A percentile compares a stretch with the other conserved stretches of the same genome.
Conservation (phyloP, 306 rosid species). For the Notholithocarpus densiflorus region DNA sequence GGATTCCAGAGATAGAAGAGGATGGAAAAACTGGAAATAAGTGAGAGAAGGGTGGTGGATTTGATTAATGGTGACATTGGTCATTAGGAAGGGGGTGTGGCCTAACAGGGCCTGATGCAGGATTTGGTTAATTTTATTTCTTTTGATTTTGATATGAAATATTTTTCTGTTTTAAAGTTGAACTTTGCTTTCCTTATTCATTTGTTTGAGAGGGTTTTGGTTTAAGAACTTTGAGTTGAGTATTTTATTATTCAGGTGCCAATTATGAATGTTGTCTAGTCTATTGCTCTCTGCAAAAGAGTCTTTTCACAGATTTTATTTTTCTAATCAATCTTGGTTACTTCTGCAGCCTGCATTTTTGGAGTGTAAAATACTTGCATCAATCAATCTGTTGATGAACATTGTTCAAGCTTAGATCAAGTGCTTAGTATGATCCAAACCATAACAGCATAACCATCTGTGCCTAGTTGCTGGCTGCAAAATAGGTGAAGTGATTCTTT, state of each 20-base stretch:
- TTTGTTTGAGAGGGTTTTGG: background rate
- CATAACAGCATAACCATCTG: slow-evolving; percentile 55
- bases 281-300: slow-evolving; percentile 9
- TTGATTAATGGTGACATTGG: slow-evolving; percentile 1
- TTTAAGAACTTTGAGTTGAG: background rate
- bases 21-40: background rate
- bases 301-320: background rate
- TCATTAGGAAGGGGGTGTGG: slow-evolving; percentile 15
- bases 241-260: slow-evolving; percentile 57
- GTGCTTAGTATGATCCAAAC: slow-evolving; percentile 96
- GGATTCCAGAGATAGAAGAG: slow-evolving; percentile 30
- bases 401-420: slow-evolving; percentile 72
- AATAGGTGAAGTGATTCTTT: slow-evolving; percentile 49
- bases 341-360: slow-evolving; percentile 65
- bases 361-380: slow-evolving; percentile 54
- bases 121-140: slow-evolving; percentile 3
- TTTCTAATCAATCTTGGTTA: slow-evolving; percentile 15
- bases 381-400: slow-evolving; percentile 94
- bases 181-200: background rate
- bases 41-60: slow-evolving; percentile 15
- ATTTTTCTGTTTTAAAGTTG: background rate
- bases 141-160: slow-evolving; percentile 8
- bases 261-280: slow-evolving; percentile 43
- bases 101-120: slow-evolving; percentile 16
- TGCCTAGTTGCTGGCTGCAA: slow-evolving; percentile 82